Conservation (phyloP, 352 stramenopile species). For the Pythium myriotylum region DNA sequence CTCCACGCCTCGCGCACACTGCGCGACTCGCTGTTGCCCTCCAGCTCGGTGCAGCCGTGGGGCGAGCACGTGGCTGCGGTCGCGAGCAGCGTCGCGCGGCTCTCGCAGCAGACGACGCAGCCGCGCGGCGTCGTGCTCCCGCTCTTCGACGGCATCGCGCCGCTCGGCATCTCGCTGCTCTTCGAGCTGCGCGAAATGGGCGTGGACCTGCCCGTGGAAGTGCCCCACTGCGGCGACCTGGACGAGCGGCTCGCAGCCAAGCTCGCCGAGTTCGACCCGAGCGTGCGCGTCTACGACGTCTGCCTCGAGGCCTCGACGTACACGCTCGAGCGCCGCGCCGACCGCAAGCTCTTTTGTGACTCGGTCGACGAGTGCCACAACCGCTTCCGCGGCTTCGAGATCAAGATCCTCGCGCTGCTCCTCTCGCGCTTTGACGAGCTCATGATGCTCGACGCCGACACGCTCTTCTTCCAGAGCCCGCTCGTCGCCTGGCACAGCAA, state of each 20-base stretch:
- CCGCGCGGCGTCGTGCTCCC: constrained; percentile 62
- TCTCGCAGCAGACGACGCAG: constrained; percentile 31
- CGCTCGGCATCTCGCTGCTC: constrained; percentile 61
- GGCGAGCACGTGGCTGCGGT: constrained; percentile 9
- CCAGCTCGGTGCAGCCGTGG: not conserved
- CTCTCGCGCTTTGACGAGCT: constrained; percentile 72
- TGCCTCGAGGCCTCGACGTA: constrained; percentile 42
- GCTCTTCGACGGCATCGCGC: constrained; percentile 64
- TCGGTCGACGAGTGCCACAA: constrained; percentile 44
- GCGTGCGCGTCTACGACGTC: constrained; percentile 67
- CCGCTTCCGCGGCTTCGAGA: constrained; percentile 58
- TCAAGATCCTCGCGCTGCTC: constrained; percentile 68
- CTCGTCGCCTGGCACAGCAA: constrained; percentile 49
- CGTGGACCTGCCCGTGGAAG: constrained; percentile 63
- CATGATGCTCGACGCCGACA: constrained; percentile 81
- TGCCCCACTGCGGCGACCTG: constrained; percentile 73
- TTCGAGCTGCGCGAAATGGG: constrained; percentile 51
- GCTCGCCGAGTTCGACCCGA: constrained; percentile 37
- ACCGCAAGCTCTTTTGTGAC: constrained; percentile 51
- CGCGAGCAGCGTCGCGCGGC: constrained; percentile 10
- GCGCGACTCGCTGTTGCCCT: too few species aligned
- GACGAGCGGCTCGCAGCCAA: constrained; percentile 33
- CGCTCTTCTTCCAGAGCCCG: constrained; percentile 65
- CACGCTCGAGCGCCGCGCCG: constrained; percentile 1
- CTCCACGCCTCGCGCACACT: not conserved